Evolutionary conservation across 371 early-diverging fungal species (phyloP), one percentile per base, ranked within the genome.

Genomic region (Mortierella sp.): DNA sequence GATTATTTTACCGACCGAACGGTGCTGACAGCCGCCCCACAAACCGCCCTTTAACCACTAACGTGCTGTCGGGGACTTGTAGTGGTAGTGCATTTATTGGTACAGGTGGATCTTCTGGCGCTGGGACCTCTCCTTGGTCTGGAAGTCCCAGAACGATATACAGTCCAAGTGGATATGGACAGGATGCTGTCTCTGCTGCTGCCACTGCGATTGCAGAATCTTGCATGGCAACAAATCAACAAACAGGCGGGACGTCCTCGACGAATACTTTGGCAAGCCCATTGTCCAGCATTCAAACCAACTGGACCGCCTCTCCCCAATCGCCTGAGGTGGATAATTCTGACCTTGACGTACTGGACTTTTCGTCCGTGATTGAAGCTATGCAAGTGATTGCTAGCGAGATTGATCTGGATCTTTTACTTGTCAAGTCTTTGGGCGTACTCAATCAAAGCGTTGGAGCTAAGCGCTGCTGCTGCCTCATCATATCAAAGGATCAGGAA

Each of bases 371-470:
- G 22, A 81, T 81, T n/a, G 82, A 81, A 6, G 82, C 82, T 4
- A 81, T 81, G 82, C 82, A 81, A 41, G 82, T 81, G 7, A 67
- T 81, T 33, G 82, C 82, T 0, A 76, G 76, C 41, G 82, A 81
- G 48, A 81, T 81, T 8, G 82, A 81, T 36, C 53, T 81, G 40
- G 76, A 76, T 9, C 50, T 69, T 16, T 45, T 81, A 45, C 57
- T 81, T 6, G 82, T 81, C 55, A 81, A 81, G 47, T 81, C 82
- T 3, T 50, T 81, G 4, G 76, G 76, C 0, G 82, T 81, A 4
- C 36, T 81, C 28, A 81, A 81, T 52, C 82, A 81, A 58, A 65
- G 63, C 11, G 82, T 81, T 0, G 76, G 82, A 0, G 82, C 82
- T 8, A 71, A 59, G 24, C 60, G 59, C 15, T 81, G 82, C 71